phyloP scores from a whole-genome alignment of 495 filamentous ascomycete species.

The Monascus purpureus region DNA sequence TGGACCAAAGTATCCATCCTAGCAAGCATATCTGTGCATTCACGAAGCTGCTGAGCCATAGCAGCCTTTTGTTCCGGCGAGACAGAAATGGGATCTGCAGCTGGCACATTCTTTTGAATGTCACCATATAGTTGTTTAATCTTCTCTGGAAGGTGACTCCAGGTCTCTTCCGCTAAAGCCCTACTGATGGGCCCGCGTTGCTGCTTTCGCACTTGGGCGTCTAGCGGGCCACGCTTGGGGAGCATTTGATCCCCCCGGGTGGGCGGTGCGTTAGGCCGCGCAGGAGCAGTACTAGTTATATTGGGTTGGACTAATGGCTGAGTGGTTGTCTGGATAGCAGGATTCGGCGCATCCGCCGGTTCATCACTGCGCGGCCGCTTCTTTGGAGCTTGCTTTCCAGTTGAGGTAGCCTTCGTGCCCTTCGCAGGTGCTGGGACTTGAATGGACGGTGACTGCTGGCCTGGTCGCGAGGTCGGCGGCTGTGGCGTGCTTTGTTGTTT shows the following conservation, averaged over 20 bases:
- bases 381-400: conserved; percentile 23
- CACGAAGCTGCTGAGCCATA: conserved; percentile 35
- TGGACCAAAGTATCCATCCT: conserved; percentile 30
- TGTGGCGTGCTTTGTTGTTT: conserved; percentile 9
- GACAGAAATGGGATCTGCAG: conserved; percentile 16
- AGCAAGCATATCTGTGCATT: conserved; percentile 24
- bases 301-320: conserved; percentile 16
- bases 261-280: conserved; percentile 15
- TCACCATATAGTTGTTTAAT: conserved; percentile 26
- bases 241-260: conserved; percentile 38
- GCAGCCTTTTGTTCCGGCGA: conserved; percentile 26
- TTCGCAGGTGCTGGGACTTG: conserved; percentile 14
- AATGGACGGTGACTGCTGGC: conserved; percentile 7
- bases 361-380: conserved; percentile 56
- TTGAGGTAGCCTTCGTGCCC: conserved; percentile 11
- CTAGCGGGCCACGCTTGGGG: conserved; percentile 30
- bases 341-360: conserved; percentile 37
- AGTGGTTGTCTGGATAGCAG: conserved; percentile 19
- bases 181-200: conserved; percentile 15
- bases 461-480: conserved; percentile 4
- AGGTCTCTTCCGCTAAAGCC: conserved; percentile 23
- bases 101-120: conserved; percentile 19
- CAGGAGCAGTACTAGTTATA: conserved; percentile 14
- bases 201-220: conserved; percentile 24
- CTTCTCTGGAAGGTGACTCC: conserved; percentile 24